Percentiles rank a stretch among this genome's conserved stretches.
Evolutionary conservation across 202 grass and related monocot species (phyloP).

Genomic region (Zoysia matrella): DNA sequence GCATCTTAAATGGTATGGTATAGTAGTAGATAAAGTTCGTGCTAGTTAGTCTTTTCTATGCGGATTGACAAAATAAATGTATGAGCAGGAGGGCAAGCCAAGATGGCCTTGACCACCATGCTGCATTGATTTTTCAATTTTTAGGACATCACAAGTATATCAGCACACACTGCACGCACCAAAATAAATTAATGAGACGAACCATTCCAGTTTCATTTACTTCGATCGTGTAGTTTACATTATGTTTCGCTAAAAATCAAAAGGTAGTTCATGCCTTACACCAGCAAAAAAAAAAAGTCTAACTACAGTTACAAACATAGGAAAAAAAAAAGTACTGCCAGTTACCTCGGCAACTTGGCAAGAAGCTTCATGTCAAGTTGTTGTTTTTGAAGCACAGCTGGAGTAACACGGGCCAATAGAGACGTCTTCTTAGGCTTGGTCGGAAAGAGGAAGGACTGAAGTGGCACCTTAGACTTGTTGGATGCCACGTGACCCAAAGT

Average conservation of each 20-base stretch:
- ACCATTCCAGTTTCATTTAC: neutral
- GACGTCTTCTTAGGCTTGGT: conserved; percentile 74
- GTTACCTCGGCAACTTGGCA: conserved; percentile 53
- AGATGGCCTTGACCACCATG: too few relatives aligned
- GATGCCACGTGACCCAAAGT: conserved; percentile 34
- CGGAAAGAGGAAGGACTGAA: conserved; percentile 84
- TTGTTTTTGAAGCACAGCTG: conserved; percentile 64
- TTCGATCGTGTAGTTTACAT: neutral
- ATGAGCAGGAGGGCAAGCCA: too few relatives aligned
- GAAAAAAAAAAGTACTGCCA: neutral
- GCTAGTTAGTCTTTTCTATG: too few relatives aligned
- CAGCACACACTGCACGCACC: neutral
- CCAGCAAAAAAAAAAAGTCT: neutral
- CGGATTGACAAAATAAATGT: too few relatives aligned
- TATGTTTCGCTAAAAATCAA: neutral
- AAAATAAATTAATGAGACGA: neutral
- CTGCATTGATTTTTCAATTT: too few relatives aligned
- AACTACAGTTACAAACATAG: neutral
- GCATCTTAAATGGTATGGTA: too few relatives aligned
- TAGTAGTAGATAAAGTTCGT: too few relatives aligned
- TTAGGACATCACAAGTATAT: neutral
- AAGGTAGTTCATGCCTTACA: neutral
- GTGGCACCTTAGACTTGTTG: conserved; percentile 64
- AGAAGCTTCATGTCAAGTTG: conserved; percentile 58
- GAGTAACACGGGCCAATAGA: conserved; percentile 68